Percentiles rank a stretch among this genome's conserved stretches.
Conservation (phyloP, 75 land plant genomes). For the Selaginella tamariscina region DNA sequence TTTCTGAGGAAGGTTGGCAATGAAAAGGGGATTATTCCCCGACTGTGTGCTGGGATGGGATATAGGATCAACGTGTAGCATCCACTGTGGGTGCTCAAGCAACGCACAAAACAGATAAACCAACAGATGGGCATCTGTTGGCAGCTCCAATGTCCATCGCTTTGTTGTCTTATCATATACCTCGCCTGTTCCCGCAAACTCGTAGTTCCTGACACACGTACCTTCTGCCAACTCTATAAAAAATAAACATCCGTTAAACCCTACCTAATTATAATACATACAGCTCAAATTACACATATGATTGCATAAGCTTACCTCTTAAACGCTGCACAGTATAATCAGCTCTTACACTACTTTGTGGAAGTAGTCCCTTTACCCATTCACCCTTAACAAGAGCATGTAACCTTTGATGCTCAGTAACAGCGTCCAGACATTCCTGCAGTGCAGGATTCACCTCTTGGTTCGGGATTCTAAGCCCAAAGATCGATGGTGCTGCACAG, state of each 20-base stretch:
- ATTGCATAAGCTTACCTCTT: slow-evolving; percentile 34
- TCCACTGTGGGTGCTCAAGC: slow-evolving; percentile 96
- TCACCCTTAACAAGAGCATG: slow-evolving; percentile 92
- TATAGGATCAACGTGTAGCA: slow-evolving; percentile 75
- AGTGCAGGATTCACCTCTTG: slow-evolving; percentile 50
- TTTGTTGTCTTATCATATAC: slow-evolving; percentile 52
- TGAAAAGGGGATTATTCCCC: slow-evolving; percentile 80
- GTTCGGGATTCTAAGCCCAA: slow-evolving; percentile 29
- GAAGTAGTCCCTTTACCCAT: slow-evolving; percentile 78
- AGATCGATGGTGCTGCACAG: slow-evolving; percentile 40
- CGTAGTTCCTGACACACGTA: slow-evolving; percentile 84
- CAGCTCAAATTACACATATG: no score
- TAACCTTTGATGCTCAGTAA: slow-evolving; percentile 92
- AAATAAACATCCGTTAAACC: neutral
- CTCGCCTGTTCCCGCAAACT: slow-evolving; percentile 66
- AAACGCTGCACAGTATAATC: slow-evolving; percentile 78
- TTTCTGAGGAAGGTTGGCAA: slow-evolving; percentile 70
- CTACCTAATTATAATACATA: no score
- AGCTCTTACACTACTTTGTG: slow-evolving; percentile 71
- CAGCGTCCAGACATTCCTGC: slow-evolving; percentile 86
- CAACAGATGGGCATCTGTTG: slow-evolving; percentile 83
- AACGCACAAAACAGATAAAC: slow-evolving; percentile 87
- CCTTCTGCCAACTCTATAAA: slow-evolving; percentile 88
- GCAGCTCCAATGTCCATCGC: slow-evolving; percentile 73
- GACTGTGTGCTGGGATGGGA: slow-evolving; percentile 69